These are phyloP conservation scores for Fagopyrum homotropicum DNA, from an alignment of 148 eudicot genomes.

Conservation along the genomic window DNA sequence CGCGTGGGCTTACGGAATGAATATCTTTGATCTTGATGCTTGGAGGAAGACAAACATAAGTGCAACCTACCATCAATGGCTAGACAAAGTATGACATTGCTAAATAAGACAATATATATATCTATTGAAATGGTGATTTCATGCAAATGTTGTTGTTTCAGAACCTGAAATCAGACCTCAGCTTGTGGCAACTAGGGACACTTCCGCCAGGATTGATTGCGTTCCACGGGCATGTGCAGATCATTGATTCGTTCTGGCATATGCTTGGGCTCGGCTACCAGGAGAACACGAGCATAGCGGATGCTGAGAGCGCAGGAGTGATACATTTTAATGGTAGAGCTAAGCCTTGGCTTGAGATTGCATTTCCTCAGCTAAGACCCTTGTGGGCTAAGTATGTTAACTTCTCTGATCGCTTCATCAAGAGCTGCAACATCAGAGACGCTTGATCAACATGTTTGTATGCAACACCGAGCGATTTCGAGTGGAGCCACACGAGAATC, in stretches of 20 bases:
- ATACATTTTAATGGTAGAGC: constrained; percentile 89
- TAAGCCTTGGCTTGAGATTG: constrained; percentile 93
- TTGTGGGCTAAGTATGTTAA: constrained; percentile 77
- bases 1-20: constrained; percentile 99
- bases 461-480: not conserved
- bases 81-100: constrained; percentile 47
- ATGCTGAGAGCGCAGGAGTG: constrained; percentile 78
- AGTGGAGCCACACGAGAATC: not conserved
- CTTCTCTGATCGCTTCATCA: constrained; percentile 69
- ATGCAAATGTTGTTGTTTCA: constrained; percentile 20
- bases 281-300: constrained; percentile 59
- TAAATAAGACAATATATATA: not conserved
- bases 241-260: constrained; percentile 82
- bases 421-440: constrained; percentile 64
- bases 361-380: constrained; percentile 70
- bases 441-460: constrained; percentile 16
- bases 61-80: constrained; percentile 71
- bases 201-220: constrained; percentile 98
- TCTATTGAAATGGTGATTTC: not conserved
- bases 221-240: constrained; percentile 72
- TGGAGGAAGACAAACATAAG: constrained; percentile 85
- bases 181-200: constrained; percentile 97
- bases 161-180: constrained; percentile 90
- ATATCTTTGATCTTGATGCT: constrained; percentile 74
- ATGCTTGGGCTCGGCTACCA: constrained; percentile 95